Evolutionary conservation across 805 yeast genomes (phyloP).

Genomic region (Yarrowia deformans): DNA sequence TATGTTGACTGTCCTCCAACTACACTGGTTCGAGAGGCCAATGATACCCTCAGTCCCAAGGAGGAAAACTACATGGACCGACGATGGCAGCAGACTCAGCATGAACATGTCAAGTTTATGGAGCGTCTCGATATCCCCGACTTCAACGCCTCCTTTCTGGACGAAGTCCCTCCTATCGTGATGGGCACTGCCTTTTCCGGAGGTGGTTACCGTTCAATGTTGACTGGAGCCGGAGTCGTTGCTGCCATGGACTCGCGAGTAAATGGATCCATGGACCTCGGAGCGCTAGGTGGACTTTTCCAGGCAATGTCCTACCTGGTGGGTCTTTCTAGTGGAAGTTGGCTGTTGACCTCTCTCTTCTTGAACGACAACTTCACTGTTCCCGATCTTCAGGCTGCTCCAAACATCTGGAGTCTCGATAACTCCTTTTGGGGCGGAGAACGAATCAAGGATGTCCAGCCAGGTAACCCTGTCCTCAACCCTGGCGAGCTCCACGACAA

Average conservation of each 20-base stretch:
- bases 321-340: slow-evolving; percentile 85
- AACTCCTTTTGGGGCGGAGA: slow-evolving; percentile 64
- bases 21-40: slow-evolving; percentile 48
- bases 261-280: slow-evolving; percentile 56
- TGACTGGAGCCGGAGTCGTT: slow-evolving; percentile 79
- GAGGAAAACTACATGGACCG: slow-evolving; percentile 49
- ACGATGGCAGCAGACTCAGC: slow-evolving; percentile 48
- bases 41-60: slow-evolving; percentile 46
- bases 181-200: slow-evolving; percentile 70
- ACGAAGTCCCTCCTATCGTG: slow-evolving; percentile 43
- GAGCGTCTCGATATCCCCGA: slow-evolving; percentile 57
- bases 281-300: slow-evolving; percentile 59
- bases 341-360: slow-evolving; percentile 76
- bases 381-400: slow-evolving; percentile 58
- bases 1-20: slow-evolving; percentile 53
- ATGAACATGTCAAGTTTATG: slow-evolving; percentile 55
- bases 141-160: slow-evolving; percentile 53
- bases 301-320: slow-evolving; percentile 74
- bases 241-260: slow-evolving; percentile 79
- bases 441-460: slow-evolving; percentile 52
- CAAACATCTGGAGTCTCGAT: slow-evolving; percentile 69
- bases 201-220: slow-evolving; percentile 91
- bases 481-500: slow-evolving; percentile 66
- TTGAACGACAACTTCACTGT: slow-evolving; percentile 77
- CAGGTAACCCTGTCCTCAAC: slow-evolving; percentile 47